Conservation (phyloP, 305 asterid species). For the Solanum hybrid region DNA sequence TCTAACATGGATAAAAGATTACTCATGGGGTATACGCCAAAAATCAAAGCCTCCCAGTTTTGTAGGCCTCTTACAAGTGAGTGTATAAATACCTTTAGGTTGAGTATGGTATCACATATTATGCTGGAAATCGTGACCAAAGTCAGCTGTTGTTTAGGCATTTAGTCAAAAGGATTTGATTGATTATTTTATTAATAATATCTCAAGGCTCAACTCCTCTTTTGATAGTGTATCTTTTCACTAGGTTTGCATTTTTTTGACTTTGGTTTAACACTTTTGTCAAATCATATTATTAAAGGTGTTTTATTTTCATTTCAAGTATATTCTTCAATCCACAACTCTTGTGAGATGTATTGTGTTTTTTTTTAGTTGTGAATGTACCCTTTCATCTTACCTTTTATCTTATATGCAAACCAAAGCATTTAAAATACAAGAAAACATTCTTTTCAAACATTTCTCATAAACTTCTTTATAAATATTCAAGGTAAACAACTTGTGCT, state of each 20-base stretch:
- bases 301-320: background rate
- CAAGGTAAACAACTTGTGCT: background rate
- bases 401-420: background rate
- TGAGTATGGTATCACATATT: background rate
- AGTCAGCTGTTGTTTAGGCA: conserved; percentile 1
- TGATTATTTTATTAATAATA: background rate
- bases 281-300: background rate
- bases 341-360: background rate
- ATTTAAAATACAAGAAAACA: background rate
- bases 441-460: background rate
- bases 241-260: background rate
- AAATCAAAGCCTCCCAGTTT: background rate
- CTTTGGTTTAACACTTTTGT: background rate
- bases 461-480: background rate
- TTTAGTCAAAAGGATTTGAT: background rate
- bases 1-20: background rate
- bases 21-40: background rate
- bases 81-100: background rate
- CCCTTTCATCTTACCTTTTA: background rate
- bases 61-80: conserved; percentile 1
- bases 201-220: background rate
- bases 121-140: background rate
- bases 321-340: background rate
- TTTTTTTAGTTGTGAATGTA: background rate
- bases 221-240: background rate